A percentile compares a stretch with the other conserved stretches of the same genome.
Evolutionary conservation across 202 grass and related monocot species (phyloP).

Genomic region (Cymbopogon flexuosus): DNA sequence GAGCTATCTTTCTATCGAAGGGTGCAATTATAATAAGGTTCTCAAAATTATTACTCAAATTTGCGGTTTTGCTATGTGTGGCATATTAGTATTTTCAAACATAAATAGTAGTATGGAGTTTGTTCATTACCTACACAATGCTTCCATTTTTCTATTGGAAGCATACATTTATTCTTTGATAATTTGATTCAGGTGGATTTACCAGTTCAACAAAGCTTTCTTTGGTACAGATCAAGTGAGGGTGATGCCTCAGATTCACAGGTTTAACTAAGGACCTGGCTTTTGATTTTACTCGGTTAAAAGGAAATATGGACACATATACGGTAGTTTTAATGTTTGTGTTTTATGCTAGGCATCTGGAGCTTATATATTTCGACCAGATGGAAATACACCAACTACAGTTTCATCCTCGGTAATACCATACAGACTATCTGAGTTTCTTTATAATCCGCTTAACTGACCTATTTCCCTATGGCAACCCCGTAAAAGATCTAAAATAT

Average conservation of each 20-base stretch:
- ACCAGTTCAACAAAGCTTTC: constrained; percentile 71
- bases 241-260: constrained; percentile 63
- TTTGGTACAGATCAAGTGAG: constrained; percentile 69
- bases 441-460: neutral
- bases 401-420: constrained; percentile 61
- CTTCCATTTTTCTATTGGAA: neutral
- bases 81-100: neutral
- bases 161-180: neutral
- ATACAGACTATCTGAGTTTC: constrained; percentile 11
- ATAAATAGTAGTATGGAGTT: neutral
- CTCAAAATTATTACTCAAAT: neutral
- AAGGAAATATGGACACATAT: neutral
- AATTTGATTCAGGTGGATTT: constrained; percentile 63
- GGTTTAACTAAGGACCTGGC: constrained; percentile 40
- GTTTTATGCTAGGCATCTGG: constrained; percentile 64
- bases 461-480: neutral
- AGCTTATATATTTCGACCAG: constrained; percentile 85
- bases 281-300: constrained; percentile 7
- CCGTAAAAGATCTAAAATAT: neutral
- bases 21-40: neutral
- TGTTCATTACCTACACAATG: neutral
- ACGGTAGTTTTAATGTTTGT: constrained; percentile 17
- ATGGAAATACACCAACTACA: constrained; percentile 53
- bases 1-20: neutral
- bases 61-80: neutral